Evolutionary conservation across 2,329 filamentous ascomycete species (phyloP), one percentile per base, ranked within the genome.

Genomic region (Paracamarosporium sp.): DNA sequence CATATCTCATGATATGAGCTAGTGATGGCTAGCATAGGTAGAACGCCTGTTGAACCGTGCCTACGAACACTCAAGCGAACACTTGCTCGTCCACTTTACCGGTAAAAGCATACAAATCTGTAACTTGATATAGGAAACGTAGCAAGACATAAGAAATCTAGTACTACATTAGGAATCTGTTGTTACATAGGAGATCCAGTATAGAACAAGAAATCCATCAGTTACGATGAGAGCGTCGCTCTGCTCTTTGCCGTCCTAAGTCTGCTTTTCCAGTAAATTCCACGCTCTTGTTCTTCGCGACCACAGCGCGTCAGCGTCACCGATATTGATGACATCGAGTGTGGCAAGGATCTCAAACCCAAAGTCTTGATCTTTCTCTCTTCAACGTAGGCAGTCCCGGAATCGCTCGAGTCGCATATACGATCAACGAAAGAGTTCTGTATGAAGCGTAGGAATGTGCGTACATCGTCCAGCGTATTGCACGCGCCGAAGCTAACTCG

Each of bases 401-500:
- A 5, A 12, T 27, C 33, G n/a, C 22, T 9, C n/a, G 4, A 11
- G 1, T 40, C 13, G 15, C 25, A 13, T n/a, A 44, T 48, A 13
- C 48, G 36, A 51, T 51, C 46, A 15, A 57, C 50, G 28, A 58
- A 64, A 5, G 27, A 15, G n/a, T 61, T 33, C 15, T 24, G 15
- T 8, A 70, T 36, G 41, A 86, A 86, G 3, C 72, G 59, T 7
- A 85, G 50, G 35, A 86, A 81, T 0, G 70, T 68, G 20, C 85
- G 79, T 13, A 88, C 79, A 60, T 89, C 87, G 3, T 76, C 71
- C 20, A 79, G 69, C 2, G 83, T 87, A 59, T 82, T 87, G 84
- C 87, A 87, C 12, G 86, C 85, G 0, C 87, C 87, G 1, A 89
- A 75, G 57, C 85, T 87, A 5, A 82, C 83, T 20, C 87, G 79